A percentile compares a stretch with the other conserved stretches of the same genome.
Conservation (phyloP, 2,329 filamentous ascomycete species). For the Volutella citrinella region DNA sequence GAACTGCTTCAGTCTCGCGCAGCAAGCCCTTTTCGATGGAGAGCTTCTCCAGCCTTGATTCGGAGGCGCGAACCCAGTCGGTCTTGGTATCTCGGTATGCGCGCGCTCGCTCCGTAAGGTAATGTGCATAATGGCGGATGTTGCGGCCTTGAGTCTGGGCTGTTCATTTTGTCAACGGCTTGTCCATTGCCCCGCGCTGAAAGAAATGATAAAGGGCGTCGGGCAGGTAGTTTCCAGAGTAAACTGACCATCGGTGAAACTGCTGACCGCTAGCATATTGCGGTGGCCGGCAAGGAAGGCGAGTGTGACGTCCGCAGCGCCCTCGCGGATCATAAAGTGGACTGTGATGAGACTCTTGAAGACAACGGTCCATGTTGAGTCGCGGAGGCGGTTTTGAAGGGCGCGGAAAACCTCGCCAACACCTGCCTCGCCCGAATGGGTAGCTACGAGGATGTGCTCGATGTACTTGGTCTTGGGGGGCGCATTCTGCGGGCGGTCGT, state of each 20-base stretch:
- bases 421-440: conserved; percentile 89
- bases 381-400: conserved; percentile 81
- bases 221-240: neutral
- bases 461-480: conserved; percentile 99
- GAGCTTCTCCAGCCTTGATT: conserved; percentile 79
- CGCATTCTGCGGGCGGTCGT: conserved; percentile 61
- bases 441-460: conserved; percentile 94
- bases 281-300: conserved; percentile 80
- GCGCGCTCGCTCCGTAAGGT: conserved; percentile 77
- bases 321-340: conserved; percentile 96
- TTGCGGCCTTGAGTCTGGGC: conserved; percentile 94
- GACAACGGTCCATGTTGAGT: conserved; percentile 99
- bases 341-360: conserved; percentile 97
- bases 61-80: conserved; percentile 84
- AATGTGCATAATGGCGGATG: conserved; percentile 86
- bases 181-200: neutral
- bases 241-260: conserved; percentile 82
- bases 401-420: conserved; percentile 95
- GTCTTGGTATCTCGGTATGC: conserved; percentile 81
- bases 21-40: conserved; percentile 89
- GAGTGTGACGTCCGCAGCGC: conserved; percentile 83
- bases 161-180: conserved; percentile 33
- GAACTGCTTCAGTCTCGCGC: conserved; percentile 86
- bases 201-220: too few species aligned
- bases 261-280: conserved; percentile 80